Evolutionary conservation across 371 early-diverging fungal species (phyloP), one percentile per base, ranked within the genome.

Genomic region (Mucor saturninus): DNA sequence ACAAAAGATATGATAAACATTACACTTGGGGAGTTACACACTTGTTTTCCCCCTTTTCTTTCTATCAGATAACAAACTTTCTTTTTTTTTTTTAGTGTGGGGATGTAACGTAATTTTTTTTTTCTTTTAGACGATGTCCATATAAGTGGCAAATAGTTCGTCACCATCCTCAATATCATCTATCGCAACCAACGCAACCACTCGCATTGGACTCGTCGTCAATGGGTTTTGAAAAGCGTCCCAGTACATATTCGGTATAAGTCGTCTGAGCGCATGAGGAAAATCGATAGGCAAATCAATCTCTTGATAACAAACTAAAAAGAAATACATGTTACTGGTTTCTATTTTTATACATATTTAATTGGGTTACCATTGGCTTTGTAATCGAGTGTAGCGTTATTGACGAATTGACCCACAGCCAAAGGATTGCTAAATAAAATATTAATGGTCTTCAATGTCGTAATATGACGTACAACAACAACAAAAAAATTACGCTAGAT

Each of bases 331-430:
- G 42, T 40, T 40, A 11, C 40, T 40, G 11, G 6, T 26, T 30
- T 48, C 32, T n/a, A 11, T 55, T 38, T 9, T 21, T 51, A 30
- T 10, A 26, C 5, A 2, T 51, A 7, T n/a, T 21, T 26, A 15
- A 3, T 7, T 8, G 37, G 5, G 15, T 52, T 74, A 82, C 82
- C 82, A 60, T 86, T 86, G 6, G 83, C 67, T n/a, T 60, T 63
- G 46, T 62, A 59, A 28, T 35, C 28, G 0, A 29, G 6, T 13
- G 78, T 81, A 4, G 78, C 79, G 42, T 86, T 84, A 55, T 86
- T 86, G 31, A 86, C 81, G 55, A 75, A 72, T 39, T 86, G 86
- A 4, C 86, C 86, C n/a, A 84, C 64, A 3, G 83, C 82, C 8
- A 86, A 51, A 5, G 86, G 84, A 42, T 84, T 86, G 15, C 76